phyloP scores from a whole-genome alignment of 2,329 filamentous ascomycete genomes.

The Clarireedia hainanense region DNA sequence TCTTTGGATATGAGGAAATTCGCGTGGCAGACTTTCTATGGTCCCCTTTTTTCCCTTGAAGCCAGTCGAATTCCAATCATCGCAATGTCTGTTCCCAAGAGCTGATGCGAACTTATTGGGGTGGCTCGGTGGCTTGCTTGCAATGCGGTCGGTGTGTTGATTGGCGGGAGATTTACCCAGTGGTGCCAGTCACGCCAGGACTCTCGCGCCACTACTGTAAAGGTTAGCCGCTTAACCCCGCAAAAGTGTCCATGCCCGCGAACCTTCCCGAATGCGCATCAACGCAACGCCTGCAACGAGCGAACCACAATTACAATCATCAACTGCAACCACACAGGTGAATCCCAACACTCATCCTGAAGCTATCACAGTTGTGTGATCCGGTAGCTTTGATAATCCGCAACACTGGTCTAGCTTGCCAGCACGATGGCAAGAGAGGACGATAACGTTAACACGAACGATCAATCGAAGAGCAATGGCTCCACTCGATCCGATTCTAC shows the following conservation, averaged over 20 bases:
- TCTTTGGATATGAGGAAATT: neutral
- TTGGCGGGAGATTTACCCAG: too few species aligned
- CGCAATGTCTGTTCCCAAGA: neutral
- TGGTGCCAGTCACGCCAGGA: too few species aligned
- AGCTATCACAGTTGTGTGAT: too few species aligned
- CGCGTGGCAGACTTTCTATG: constrained; percentile 6
- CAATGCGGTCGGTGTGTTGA: too few species aligned
- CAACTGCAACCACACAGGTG: neutral
- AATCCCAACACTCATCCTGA: neutral
- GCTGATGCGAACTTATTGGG: neutral
- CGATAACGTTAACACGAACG: constrained; percentile 12
- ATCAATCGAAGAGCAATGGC: constrained; percentile 10
- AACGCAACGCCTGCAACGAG: too few species aligned
- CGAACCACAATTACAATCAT: too few species aligned
- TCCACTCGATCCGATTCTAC: neutral
- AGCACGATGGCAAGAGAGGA: constrained; percentile 7
- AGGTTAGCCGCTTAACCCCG: neutral
- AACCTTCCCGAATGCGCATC: too few species aligned
- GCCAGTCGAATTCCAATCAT: neutral
- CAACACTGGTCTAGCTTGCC: too few species aligned
- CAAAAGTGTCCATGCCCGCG: neutral
- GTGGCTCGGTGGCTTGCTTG: neutral
- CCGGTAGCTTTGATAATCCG: too few species aligned
- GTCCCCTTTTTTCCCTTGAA: neutral
- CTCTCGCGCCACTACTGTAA: too few species aligned